These are phyloP conservation scores for Pythium aquatile DNA, from an alignment of 352 stramenopile genomes.

Conservation along the genomic window DNA sequence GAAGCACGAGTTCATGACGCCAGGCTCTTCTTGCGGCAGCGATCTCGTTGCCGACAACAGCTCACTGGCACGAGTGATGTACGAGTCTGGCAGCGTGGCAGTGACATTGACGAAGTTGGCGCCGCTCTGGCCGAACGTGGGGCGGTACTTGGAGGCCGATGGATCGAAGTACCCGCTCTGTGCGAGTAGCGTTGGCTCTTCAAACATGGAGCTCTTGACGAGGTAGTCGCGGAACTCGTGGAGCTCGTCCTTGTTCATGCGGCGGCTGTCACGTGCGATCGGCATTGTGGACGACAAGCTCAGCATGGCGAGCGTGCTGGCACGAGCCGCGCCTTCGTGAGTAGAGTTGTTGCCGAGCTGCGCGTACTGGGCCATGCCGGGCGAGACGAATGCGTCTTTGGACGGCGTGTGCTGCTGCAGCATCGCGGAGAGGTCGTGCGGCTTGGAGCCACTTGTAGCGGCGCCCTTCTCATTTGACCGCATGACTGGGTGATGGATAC, in stretches of 20 bases:
- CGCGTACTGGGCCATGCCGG: conserved; percentile 2
- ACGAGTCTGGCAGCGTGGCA: background rate
- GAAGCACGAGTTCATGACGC: background rate
- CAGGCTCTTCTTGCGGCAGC: background rate
- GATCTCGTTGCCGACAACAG: background rate
- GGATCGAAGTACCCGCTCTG: background rate
- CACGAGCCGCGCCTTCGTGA: background rate
- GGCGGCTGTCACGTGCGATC: conserved; percentile 1
- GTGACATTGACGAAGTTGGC: background rate
- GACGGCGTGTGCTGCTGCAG: background rate
- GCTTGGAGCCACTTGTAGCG: background rate
- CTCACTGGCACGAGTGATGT: background rate
- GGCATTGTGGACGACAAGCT: background rate
- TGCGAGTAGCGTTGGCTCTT: background rate
- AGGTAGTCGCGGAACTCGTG: conserved; percentile 16
- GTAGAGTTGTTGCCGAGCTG: conserved; percentile 5
- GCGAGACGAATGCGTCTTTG: background rate
- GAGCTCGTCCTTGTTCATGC: conserved; percentile 15
- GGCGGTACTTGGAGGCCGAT: background rate
- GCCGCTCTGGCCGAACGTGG: background rate
- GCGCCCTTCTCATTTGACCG: background rate
- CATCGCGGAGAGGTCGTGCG: background rate
- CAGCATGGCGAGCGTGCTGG: background rate
- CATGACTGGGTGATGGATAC: background rate
- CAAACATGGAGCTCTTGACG: conserved; percentile 7